Base-by-base conservation (phyloP, 331 rosid genomes). In the Acacia concinna region DNA sequence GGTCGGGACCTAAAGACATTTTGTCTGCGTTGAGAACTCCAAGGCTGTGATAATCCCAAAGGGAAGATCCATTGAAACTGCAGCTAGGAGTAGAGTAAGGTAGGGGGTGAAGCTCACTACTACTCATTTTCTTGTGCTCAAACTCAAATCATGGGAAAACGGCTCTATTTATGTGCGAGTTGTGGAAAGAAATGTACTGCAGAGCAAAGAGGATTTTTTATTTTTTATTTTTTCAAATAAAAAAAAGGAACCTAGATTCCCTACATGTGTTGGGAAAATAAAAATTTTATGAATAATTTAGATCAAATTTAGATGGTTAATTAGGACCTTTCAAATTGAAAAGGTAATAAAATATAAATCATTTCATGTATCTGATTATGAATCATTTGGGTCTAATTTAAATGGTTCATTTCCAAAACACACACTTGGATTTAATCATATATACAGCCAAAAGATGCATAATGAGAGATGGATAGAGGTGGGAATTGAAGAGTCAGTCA, bases 31-130 rank as follows among this genome's bases (percentile, higher is more conserved):
- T 89, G 92, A 88, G 81, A 83, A 88, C 63, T 90, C 90, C 97
- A 85, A 91, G 90, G 71, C 73, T 79, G 87, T 84, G 85, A 77
- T 78, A 82, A 84, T 93, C 97, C 92, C 89, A 91, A 84, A 85
- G 85, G 81, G 92, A 87, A 85, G 90, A 79, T 81, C 80, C 82
- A 56, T 78, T 81, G 87, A 85, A 82, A 87, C 86, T 85, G 68
- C 30, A 11, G 32, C 65, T 43, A 27, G 37, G 31, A 77, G 90
- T 25, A 69, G 56, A 73, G 89, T 81, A 84, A 82, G 93, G 83
- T 79, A 87, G 80, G 73, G 91, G 87, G 56, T 87, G 86, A 87
- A 90, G 91, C 80, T 93, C 88, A 76, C 87, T 40, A 76, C 87
- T 40, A 25, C 74, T 85, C 95, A 88, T 88, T 2, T 70, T 73